Evolutionary conservation across 1,284 basidiomycete genomes (phyloP).

Genomic region (Thecaphora thlaspeos): DNA sequence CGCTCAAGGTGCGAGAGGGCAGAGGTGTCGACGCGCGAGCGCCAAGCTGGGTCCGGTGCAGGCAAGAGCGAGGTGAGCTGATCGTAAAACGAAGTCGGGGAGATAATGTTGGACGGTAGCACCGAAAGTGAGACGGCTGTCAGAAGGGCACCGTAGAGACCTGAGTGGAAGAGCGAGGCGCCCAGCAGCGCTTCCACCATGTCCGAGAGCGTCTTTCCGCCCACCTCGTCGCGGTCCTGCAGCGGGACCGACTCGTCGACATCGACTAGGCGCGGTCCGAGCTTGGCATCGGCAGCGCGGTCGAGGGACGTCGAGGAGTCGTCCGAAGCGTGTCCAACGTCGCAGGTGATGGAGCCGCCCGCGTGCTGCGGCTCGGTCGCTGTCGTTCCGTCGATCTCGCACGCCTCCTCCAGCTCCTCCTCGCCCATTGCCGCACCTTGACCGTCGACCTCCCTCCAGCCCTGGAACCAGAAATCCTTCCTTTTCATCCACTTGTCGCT

Average conservation of each 20-base stretch:
- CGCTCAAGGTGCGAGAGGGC: slow-evolving; percentile 18
- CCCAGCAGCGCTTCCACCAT: slow-evolving; percentile 39
- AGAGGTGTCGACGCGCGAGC: slow-evolving; percentile 2
- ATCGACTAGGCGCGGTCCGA: neutral
- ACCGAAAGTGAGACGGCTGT: slow-evolving; percentile 12
- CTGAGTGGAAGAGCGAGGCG: slow-evolving; percentile 6
- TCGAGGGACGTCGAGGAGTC: too few relatives aligned
- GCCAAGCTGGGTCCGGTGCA: slow-evolving; percentile 18
- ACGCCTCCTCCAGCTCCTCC: neutral
- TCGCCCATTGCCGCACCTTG: too few relatives aligned
- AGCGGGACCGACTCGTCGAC: neutral
- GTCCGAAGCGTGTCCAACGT: too few relatives aligned
- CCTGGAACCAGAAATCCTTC: slow-evolving; percentile 6
- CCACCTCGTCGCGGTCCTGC: slow-evolving; percentile 5
- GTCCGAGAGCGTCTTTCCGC: slow-evolving; percentile 33
- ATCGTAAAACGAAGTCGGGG: slow-evolving; percentile 10
- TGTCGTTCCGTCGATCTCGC: too few relatives aligned
- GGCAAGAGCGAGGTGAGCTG: slow-evolving; percentile 11
- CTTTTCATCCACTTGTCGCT: too few relatives aligned
- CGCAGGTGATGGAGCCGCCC: too few relatives aligned
- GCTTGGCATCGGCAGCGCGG: neutral
- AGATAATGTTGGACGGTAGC: slow-evolving; percentile 7
- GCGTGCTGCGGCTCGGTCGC: too few relatives aligned
- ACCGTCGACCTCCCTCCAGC: slow-evolving; percentile 2
- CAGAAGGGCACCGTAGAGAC: slow-evolving; percentile 2